Evolutionary conservation across 495 filamentous ascomycete species (phyloP), one percentile per base, ranked within the genome.

Genomic region (Pyronema domesticum): DNA sequence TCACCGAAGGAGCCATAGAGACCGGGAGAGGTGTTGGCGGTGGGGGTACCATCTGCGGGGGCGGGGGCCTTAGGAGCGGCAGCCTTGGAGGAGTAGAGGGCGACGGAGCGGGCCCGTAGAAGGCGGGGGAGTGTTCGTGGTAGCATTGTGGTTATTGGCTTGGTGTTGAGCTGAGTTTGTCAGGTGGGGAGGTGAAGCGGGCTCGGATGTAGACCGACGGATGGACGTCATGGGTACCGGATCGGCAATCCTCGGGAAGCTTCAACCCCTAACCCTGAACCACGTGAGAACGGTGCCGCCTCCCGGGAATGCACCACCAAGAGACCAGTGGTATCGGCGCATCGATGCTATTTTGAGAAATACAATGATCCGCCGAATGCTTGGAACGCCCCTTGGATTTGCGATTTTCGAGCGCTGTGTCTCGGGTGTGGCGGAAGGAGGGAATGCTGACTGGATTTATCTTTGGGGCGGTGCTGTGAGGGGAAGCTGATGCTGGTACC

Each of bases 41-140:
- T 19, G 30, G 52, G 74, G 49, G 82, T 58, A 47, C 82, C 65
- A 59, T 83, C 81, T 1, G 81, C 80, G 0, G 79, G 79, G 3
- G 78, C 70, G 80, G 69, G 77, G 79, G 55, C 76, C 72, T 60
- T 81, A 78, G 15, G 73, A 6, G 17, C 17, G 15, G 40, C 10
- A 19, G 36, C 35, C 8, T 14, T 18, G 36, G 50, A 15, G 36
- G 35, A n/a, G 36, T 9, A 18, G 6, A 43, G 15, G 36, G 1
- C 19, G 37, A 36, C 5, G 37, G 48, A 35, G 14, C 6, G 33
- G 48, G 14, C 58, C 10, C 45, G 45, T 13, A 13, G 47, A 34
- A 34, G 47, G 23, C 30, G 47, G 19, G 30, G 19, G 47, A 50
- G 47, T 36, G 19, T 23, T 23, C 47, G 23, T 30, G 23, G 39